Evolutionary conservation across 345 rosid genomes (phyloP).

Genomic region (Linum lewisii): DNA sequence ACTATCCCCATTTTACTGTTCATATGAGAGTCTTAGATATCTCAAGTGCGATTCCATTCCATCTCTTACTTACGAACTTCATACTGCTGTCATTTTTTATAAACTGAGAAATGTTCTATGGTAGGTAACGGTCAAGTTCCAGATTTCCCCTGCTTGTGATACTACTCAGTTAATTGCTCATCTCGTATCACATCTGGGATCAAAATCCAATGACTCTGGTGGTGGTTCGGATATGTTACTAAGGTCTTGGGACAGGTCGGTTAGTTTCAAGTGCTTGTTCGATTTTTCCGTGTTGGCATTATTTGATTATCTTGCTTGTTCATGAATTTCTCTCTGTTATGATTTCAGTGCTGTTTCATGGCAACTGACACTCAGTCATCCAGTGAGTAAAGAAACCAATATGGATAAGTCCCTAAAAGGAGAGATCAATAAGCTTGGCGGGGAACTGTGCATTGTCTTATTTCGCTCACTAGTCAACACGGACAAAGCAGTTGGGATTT

Average conservation of each 20-base stretch:
- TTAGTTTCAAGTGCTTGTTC: neutral
- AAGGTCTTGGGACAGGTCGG: conserved; percentile 92
- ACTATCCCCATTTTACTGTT: no score
- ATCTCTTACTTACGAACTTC: neutral
- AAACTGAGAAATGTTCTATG: conserved; percentile 7
- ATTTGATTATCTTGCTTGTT: neutral
- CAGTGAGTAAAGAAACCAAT: conserved; percentile 34
- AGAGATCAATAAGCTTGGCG: conserved; percentile 23
- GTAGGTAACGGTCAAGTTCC: conserved; percentile 76
- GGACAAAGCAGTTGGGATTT: conserved; percentile 53
- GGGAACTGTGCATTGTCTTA: conserved; percentile 64
- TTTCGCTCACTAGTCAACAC: conserved; percentile 64
- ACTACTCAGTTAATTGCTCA: conserved; percentile 63
- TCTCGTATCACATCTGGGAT: conserved; percentile 70
- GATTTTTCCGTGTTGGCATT: neutral
- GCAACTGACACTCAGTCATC: conserved; percentile 65
- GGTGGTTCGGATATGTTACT: conserved; percentile 72
- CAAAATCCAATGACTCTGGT: conserved; percentile 52
- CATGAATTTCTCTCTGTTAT: conserved; percentile 6
- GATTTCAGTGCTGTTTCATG: conserved; percentile 76
- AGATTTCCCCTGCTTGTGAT: conserved; percentile 66
- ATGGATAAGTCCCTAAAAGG: conserved; percentile 20
- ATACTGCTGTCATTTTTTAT: neutral
- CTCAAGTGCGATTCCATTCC: neutral
- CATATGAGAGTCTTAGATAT: neutral